phyloP scores from a whole-genome alignment of 257 asterid species.

The Cruciata laevipes region DNA sequence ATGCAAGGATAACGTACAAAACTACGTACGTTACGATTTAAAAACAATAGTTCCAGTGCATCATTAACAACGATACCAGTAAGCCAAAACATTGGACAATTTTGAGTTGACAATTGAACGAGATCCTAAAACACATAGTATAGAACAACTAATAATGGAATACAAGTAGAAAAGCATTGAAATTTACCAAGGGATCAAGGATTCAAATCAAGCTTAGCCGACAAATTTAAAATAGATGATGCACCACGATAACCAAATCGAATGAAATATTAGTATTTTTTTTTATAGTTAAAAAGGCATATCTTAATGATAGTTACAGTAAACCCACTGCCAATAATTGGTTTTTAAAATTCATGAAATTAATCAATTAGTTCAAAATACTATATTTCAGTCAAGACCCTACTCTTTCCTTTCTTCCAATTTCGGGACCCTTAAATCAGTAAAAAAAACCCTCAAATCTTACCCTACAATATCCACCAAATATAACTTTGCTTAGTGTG shows the following conservation, averaged over 20 bases:
- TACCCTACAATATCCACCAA: constrained; percentile 21
- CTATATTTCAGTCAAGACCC: constrained; percentile 11
- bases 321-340: constrained; percentile 37
- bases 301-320: constrained; percentile 29
- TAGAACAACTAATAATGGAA: neutral
- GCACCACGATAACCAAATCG: constrained; percentile 26
- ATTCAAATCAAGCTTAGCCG: constrained; percentile 12
- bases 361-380: constrained; percentile 21
- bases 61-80: neutral
- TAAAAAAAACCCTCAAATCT: neutral
- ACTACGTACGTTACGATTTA: no score
- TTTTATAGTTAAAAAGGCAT: constrained; percentile 11
- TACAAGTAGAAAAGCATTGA: neutral
- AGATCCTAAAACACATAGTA: neutral
- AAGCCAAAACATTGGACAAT: neutral
- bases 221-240: constrained; percentile 23
- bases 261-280: constrained; percentile 18
- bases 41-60: no score
- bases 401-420: neutral
- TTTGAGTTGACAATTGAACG: neutral
- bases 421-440: constrained; percentile 22
- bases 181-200: constrained; percentile 1
- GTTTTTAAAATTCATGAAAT: constrained; percentile 18
- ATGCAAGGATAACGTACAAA: no score
- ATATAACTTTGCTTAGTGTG: constrained; percentile 9